Percentiles rank a stretch among this genome's conserved stretches.
Evolutionary conservation across 1,139 yeast genomes (phyloP).

Genomic region (Meyerozyma athensensis): DNA sequence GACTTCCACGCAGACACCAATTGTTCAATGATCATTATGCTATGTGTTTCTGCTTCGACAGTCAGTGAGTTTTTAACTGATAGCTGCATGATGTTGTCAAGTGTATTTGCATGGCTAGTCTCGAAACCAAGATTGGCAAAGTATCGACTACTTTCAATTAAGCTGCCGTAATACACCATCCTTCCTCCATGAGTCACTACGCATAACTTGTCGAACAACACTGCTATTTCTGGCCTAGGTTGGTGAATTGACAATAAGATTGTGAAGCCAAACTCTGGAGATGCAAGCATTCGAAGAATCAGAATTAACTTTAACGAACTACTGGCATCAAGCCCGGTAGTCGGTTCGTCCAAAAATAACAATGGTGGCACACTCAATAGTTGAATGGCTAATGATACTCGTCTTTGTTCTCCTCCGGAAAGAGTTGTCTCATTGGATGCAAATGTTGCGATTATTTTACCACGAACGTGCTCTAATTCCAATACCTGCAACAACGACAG

Average conservation of each 20-base stretch:
- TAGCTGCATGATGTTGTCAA: slow-evolving; percentile 18
- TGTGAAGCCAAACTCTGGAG: slow-evolving; percentile 21
- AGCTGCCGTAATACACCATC: slow-evolving; percentile 18
- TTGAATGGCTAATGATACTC: slow-evolving; percentile 21
- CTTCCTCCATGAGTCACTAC: slow-evolving; percentile 22
- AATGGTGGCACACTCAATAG: slow-evolving; percentile 19
- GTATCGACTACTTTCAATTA: slow-evolving; percentile 15
- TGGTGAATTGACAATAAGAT: slow-evolving; percentile 22
- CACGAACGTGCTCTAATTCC: slow-evolving; percentile 15
- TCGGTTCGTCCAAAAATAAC: slow-evolving; percentile 23
- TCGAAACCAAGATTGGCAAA: slow-evolving; percentile 12
- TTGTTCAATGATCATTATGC: slow-evolving; percentile 13
- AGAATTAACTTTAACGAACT: slow-evolving; percentile 19
- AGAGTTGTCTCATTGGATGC: slow-evolving; percentile 12
- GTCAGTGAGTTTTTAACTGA: slow-evolving; percentile 20
- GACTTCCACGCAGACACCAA: slow-evolving; percentile 17
- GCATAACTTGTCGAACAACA: slow-evolving; percentile 20
- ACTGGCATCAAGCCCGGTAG: slow-evolving; percentile 23
- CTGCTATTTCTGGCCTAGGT: slow-evolving; percentile 20
- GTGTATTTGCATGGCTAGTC: slow-evolving; percentile 5
- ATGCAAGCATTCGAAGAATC: slow-evolving; percentile 17
- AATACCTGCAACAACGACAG: slow-evolving; percentile 15
- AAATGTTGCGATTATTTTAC: slow-evolving; percentile 16
- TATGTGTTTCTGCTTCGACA: slow-evolving; percentile 13
- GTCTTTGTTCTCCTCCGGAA: slow-evolving; percentile 22